Evolutionary conservation across 2,329 filamentous ascomycete species (phyloP), one percentile per base, ranked within the genome.

Genomic region (Neofusicoccum kwambonambiense): DNA sequence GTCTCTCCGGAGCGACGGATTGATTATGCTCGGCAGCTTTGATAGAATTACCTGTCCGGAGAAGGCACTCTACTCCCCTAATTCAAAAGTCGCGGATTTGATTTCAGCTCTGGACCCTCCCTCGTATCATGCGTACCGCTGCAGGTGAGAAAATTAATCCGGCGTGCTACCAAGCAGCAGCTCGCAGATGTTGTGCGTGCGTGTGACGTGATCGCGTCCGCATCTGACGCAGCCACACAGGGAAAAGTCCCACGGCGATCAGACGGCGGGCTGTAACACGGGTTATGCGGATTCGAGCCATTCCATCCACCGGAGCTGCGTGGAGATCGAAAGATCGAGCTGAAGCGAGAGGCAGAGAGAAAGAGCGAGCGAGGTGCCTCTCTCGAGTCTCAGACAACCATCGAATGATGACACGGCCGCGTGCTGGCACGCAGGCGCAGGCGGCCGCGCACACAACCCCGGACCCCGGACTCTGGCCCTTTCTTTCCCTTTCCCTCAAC

Each of bases 21-120:
- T 45, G 56, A 60, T 47, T 35, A 60, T 31, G 56, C 56, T 47
- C 56, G 56, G 12, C 56, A 60, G 56, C 56, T 60, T 44, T 31
- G 35, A 56, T 60, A 60, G 56, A 60, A 35, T 45, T 47, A 47
- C 19, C 42, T 39, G 56, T 47, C 56, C n/a, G 31, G 56, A 60
- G 56, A 60, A 60, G 41, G 56, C 56, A 60, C 56, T 60, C 56
- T 47, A 60, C 56, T 60, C 56, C 56, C 56, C 41, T 60, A 60
- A 60, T 60, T 60, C 41, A 60, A 60, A 60, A 60, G 54, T 58
- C 15, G 47, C 41, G 41, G 41, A 47, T 60, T 44, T 45, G 4
- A 42, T 58, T 58, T 15, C 22, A 9, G 34, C 34, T 37, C n/a
- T 13, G 1, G 19, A 12, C 3, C 15, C 9, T 15, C 6, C 15